phyloP scores from a whole-genome alignment of 441 rosid species.

The Gossypium schwendimanii region DNA sequence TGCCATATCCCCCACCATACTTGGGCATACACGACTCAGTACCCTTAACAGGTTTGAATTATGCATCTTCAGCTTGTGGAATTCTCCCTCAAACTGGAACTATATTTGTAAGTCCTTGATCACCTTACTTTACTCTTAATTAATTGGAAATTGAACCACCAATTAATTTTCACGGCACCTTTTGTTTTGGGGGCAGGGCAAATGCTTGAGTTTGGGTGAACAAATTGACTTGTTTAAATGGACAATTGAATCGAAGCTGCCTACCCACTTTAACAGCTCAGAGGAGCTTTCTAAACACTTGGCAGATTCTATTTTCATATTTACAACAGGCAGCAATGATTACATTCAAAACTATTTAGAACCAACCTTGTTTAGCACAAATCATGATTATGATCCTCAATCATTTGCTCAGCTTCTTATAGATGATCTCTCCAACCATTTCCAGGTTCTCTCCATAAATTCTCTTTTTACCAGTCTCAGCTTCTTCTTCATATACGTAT shows the following conservation, averaged over 20 bases:
- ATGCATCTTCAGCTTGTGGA: constrained; percentile 41
- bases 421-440: constrained; percentile 9
- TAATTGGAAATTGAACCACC: not conserved
- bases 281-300: constrained; percentile 18
- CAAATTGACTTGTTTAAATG: constrained; percentile 28
- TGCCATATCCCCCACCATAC: constrained; percentile 35
- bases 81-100: constrained; percentile 37
- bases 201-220: constrained; percentile 33
- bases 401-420: constrained; percentile 28
- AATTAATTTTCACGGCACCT: not conserved
- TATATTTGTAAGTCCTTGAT: constrained; percentile 19
- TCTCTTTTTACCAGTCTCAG: not conserved
- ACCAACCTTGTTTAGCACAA: not conserved
- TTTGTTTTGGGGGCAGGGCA: constrained; percentile 24
- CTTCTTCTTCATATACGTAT: not conserved
- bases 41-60: constrained; percentile 29
- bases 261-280: constrained; percentile 14
- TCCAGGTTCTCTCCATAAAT: constrained; percentile 19
- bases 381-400: constrained; percentile 15
- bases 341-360: constrained; percentile 22
- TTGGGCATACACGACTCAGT: constrained; percentile 4
- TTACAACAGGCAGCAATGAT: constrained; percentile 37
- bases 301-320: constrained; percentile 26
- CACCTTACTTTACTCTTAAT: not conserved
- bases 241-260: constrained; percentile 9